Base-by-base conservation (phyloP, 176 grass and related monocot genomes). In the Musa beccarii region DNA sequence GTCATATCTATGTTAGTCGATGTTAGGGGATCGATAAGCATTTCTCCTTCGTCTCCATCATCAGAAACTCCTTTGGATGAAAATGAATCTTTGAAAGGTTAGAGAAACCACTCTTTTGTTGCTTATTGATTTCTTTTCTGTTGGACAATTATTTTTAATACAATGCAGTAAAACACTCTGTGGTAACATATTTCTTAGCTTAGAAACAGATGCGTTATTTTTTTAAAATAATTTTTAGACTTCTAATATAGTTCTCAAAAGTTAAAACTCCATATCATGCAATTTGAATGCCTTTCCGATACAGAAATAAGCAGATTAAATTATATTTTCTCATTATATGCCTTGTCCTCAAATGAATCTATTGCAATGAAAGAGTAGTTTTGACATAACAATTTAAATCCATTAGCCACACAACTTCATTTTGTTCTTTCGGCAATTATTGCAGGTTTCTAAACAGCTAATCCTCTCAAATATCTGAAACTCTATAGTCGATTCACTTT, bases 1-100 rank as follows among this genome's bases (percentile, higher is more conserved):
- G 96, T 99, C 16, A 92, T 95, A 76, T 85, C 83, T n/a, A 99
- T 99, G 96, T 80, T 99, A 53, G 86, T 94, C 0, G 86, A 99
- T 53, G 86, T 87, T 28, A 86, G 91, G 75, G 84, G 83, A 11
- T 89, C 86, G 6, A 82, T 83, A 68, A 81, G 78, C 64, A 79
- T 83, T 63, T 88, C 82, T 57, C 79, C 78, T 28, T 89, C 86
- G 12, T 95, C 86, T 17, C 83, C 83, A 15, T 75, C 86, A 75
- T 92, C 86, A 2, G 92, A 95, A 65, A 55, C 79, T 34, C 57
- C 79, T 73, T 73, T 80, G 12, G 59, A 73, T 17, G 55, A 65
- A 19, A 63, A 34, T 23, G 63, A 34, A 68, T 70, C 74, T 79
- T 68, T 67, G 54, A 69, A 53, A 82, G 84, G 80, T 86, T 75